phyloP scores from a whole-genome alignment of 176 grass and related monocot genomes.

The Neostapfia colusana region DNA sequence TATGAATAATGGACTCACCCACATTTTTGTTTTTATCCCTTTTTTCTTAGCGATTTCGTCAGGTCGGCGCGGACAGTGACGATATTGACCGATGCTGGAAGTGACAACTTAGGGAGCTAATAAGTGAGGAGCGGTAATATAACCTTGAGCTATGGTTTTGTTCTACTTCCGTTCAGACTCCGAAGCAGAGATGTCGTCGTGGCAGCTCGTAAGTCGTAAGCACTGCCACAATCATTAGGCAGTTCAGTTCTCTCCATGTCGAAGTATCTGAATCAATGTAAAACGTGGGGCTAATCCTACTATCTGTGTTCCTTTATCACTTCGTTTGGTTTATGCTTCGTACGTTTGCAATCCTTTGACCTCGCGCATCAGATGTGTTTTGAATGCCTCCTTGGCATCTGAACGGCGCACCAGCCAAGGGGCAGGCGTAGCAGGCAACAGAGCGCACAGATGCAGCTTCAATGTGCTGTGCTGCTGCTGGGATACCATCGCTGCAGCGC shows the following conservation, averaged over 20 bases:
- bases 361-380: not conserved
- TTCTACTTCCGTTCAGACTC: not conserved
- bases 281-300: not conserved
- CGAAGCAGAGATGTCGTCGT: not conserved
- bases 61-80: slow-evolving; percentile 71
- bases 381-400: slow-evolving; percentile 30
- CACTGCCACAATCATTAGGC: slow-evolving; percentile 12
- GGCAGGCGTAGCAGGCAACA: not conserved
- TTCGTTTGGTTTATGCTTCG: too few relatives aligned
- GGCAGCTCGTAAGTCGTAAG: slow-evolving; percentile 12
- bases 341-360: slow-evolving; percentile 25
- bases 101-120: slow-evolving; percentile 57
- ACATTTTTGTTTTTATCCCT: not conserved
- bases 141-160: slow-evolving; percentile 28
- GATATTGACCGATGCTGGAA: slow-evolving; percentile 60
- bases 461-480: slow-evolving; percentile 26
- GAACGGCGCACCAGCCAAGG: not conserved
- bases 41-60: slow-evolving; percentile 68
- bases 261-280: slow-evolving; percentile 17
- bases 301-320: not conserved
- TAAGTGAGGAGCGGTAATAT: not conserved
- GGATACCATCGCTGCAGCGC: slow-evolving; percentile 16
- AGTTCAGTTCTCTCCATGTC: not conserved
- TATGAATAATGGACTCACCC: not conserved
- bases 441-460: not conserved